Evolutionary conservation across 2,329 filamentous ascomycete genomes (phyloP).

Genomic region (Xylariaceae sp.): DNA sequence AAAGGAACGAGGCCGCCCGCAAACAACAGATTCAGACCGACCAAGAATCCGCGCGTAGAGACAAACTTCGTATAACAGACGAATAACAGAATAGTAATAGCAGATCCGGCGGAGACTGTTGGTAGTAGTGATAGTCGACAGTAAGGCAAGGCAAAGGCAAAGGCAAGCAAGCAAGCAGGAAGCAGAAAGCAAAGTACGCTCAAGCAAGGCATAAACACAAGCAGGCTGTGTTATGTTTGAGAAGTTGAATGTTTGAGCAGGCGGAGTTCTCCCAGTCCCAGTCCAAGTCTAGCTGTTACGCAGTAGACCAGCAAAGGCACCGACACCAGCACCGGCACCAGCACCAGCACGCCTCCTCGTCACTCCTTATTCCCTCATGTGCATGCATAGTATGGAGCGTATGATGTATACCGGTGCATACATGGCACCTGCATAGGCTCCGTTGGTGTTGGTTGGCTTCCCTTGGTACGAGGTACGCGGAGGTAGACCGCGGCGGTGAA

Average conservation of each 20-base stretch:
- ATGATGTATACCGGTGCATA: not conserved
- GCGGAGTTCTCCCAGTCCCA: not conserved
- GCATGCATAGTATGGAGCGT: not conserved
- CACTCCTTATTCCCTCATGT: not conserved
- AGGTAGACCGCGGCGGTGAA: not conserved
- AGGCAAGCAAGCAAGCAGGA: not conserved
- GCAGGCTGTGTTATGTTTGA: not conserved
- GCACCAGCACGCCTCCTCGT: not conserved
- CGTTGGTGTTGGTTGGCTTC: not conserved
- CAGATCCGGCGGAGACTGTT: no score
- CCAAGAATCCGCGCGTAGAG: not conserved
- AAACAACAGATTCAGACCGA: not conserved
- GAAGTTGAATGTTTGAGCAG: not conserved
- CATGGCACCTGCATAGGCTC: not conserved
- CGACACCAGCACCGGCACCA: no score
- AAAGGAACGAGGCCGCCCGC: not conserved
- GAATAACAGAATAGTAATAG: no score
- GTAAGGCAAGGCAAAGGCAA: no score
- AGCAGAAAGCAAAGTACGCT: not conserved
- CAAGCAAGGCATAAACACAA: constrained; percentile 12
- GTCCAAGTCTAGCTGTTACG: no score
- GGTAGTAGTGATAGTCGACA: no score
- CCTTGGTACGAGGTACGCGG: not conserved
- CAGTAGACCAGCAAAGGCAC: not conserved
- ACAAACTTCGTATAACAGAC: not conserved